These are phyloP conservation scores for Salix dunnii DNA, from an alignment of 345 rosid genomes.

Conservation along the genomic window DNA sequence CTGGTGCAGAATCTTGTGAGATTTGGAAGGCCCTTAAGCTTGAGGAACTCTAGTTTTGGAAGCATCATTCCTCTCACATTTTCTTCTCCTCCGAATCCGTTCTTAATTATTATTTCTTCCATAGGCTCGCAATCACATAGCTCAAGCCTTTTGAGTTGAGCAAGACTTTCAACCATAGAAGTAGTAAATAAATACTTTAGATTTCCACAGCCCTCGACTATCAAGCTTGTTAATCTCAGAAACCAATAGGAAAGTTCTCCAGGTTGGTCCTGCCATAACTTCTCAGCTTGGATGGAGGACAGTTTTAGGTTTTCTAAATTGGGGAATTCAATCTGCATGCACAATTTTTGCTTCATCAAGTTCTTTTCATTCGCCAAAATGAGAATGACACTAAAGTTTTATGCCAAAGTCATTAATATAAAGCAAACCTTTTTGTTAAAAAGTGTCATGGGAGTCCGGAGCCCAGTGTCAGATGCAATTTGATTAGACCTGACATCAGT, in stretches of 20 bases:
- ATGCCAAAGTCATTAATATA: no score
- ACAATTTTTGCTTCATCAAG: background rate
- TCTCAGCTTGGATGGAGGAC: background rate
- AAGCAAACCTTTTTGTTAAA: constrained; percentile 3
- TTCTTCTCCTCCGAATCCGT: background rate
- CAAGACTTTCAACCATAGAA: constrained; percentile 1
- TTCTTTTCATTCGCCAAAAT: background rate
- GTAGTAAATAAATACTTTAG: constrained; percentile 11
- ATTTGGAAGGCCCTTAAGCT: background rate
- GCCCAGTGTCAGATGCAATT: background rate
- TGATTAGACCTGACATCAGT: background rate
- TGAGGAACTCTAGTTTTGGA: background rate
- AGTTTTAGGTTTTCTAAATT: background rate
- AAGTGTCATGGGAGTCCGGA: background rate
- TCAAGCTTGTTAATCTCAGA: constrained; percentile 4
- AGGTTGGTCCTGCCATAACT: constrained; percentile 3
- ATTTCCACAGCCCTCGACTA: background rate
- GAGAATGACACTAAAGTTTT: background rate
- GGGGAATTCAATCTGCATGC: constrained; percentile 9
- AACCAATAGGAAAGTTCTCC: background rate
- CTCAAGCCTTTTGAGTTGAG: background rate
- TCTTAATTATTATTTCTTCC: background rate
- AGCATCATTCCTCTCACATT: background rate
- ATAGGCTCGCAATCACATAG: background rate
- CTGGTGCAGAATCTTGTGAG: background rate